These are phyloP conservation scores for Cryphonectria japonica DNA, from an alignment of 2,329 filamentous ascomycete genomes.

Conservation along the genomic window DNA sequence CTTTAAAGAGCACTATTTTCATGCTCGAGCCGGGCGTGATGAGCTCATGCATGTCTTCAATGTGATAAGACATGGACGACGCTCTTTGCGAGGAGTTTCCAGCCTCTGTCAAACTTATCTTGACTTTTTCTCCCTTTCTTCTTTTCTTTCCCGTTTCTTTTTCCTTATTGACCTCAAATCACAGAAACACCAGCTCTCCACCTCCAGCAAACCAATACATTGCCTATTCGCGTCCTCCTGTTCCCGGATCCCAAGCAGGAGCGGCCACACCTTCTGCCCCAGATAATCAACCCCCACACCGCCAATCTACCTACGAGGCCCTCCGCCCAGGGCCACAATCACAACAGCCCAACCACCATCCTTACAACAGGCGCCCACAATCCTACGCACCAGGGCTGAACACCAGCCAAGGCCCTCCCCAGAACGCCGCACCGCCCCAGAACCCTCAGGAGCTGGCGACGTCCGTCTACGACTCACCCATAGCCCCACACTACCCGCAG, in stretches of 20 bases:
- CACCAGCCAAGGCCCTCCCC: slow-evolving; percentile 54
- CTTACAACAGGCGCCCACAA: slow-evolving; percentile 48
- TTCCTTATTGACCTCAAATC: neutral
- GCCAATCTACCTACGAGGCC: slow-evolving; percentile 69
- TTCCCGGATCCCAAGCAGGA: slow-evolving; percentile 21
- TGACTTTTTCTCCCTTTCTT: too few relatives aligned
- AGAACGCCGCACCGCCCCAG: slow-evolving; percentile 47
- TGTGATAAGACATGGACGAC: slow-evolving; percentile 1
- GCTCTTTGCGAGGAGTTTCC: neutral
- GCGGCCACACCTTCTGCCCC: slow-evolving; percentile 45
- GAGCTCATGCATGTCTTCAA: slow-evolving; percentile 9
- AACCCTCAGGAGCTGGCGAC: slow-evolving; percentile 79
- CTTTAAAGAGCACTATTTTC: neutral
- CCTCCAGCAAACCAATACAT: slow-evolving; percentile 28
- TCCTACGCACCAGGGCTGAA: slow-evolving; percentile 51
- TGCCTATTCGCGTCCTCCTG: slow-evolving; percentile 25
- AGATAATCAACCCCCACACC: slow-evolving; percentile 48
- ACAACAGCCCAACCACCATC: slow-evolving; percentile 47
- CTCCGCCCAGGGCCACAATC: neutral
- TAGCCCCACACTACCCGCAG: slow-evolving; percentile 56
- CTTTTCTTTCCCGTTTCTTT: too few relatives aligned
- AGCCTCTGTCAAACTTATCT: too few relatives aligned
- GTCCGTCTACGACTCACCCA: slow-evolving; percentile 75
- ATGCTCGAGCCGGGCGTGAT: neutral
- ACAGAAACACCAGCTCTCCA: slow-evolving; percentile 25